Percentiles rank a stretch among this genome's conserved stretches.
phyloP scores from a whole-genome alignment of 2,329 filamentous ascomycete species.

The Phoma sp. region DNA sequence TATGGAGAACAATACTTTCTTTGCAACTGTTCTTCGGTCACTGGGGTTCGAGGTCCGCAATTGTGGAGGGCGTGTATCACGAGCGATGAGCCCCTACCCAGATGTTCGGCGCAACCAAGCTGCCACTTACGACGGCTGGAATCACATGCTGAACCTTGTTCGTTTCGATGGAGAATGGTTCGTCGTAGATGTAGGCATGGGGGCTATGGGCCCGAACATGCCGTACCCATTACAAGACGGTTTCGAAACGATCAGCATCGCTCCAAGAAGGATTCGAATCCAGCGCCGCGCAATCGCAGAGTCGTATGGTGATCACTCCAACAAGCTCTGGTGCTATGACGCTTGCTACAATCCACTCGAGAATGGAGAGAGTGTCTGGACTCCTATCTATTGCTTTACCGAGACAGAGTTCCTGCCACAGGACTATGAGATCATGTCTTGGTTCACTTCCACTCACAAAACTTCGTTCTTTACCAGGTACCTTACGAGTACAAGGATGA shows the following conservation, averaged over 20 bases:
- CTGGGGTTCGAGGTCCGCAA: conserved; percentile 52
- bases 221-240: conserved; percentile 15
- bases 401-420: conserved; percentile 31
- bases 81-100: conserved; percentile 18
- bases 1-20: conserved; percentile 62
- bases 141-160: conserved; percentile 51
- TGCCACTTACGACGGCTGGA: conserved; percentile 29
- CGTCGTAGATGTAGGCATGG: conserved; percentile 48
- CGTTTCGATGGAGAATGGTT: conserved; percentile 27
- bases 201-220: conserved; percentile 21
- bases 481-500: conserved; percentile 21
- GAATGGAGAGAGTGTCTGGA: conserved; percentile 7
- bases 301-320: conserved; percentile 14
- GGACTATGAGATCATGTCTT: conserved; percentile 32
- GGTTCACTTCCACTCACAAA: conserved; percentile 26
- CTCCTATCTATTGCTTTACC: conserved; percentile 21
- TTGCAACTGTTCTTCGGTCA: conserved; percentile 56
- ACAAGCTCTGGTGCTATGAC: conserved; percentile 21
- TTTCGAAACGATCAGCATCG: conserved; percentile 20
- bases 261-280: conserved; percentile 12
- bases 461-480: conserved; percentile 24
- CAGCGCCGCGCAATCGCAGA: conserved; percentile 19
- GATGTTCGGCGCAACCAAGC: conserved; percentile 16
- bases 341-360: conserved; percentile 9
- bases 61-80: conserved; percentile 22